These are phyloP conservation scores for Fusarium sp. DNA, from an alignment of 2,329 filamentous ascomycete species.

Conservation along the genomic window DNA sequence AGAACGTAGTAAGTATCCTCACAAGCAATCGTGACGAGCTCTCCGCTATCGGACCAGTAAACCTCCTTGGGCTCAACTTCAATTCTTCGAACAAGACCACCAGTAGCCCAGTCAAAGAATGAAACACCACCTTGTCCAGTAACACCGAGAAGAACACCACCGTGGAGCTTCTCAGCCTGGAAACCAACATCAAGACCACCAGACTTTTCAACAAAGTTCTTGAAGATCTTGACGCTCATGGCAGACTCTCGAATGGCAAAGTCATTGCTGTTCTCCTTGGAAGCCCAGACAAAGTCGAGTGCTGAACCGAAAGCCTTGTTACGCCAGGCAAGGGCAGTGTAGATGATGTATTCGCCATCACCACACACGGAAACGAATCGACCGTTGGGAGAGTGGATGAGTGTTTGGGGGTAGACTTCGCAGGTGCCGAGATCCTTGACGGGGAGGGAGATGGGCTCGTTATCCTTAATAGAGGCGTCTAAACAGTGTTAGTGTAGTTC, in stretches of 20 bases:
- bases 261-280: constrained; percentile 97
- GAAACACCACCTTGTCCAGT: constrained; percentile 95
- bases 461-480: constrained; percentile 88
- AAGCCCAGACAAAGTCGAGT: constrained; percentile 95
- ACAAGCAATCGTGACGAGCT: constrained; percentile 91
- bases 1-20: constrained; percentile 96
- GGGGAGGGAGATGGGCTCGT: constrained; percentile 83
- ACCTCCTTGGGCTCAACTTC: constrained; percentile 80
- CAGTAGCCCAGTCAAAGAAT: constrained; percentile 95
- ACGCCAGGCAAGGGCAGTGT: constrained; percentile 94
- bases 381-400: constrained; percentile 95
- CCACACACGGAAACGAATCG: constrained; percentile 85
- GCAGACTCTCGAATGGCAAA: constrained; percentile 95
- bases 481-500: constrained; percentile 43
- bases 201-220: constrained; percentile 93
- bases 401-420: constrained; percentile 94
- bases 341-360: constrained; percentile 98
- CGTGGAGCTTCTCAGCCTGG: constrained; percentile 89
- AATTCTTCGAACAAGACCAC: constrained; percentile 89
- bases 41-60: constrained; percentile 97
- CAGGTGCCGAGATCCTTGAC: constrained; percentile 96
- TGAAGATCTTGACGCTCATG: constrained; percentile 96
- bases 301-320: constrained; percentile 98
- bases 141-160: constrained; percentile 90
- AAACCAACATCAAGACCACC: constrained; percentile 94